phyloP scores from a whole-genome alignment of 306 rosid species.

The Argentina anserina region DNA sequence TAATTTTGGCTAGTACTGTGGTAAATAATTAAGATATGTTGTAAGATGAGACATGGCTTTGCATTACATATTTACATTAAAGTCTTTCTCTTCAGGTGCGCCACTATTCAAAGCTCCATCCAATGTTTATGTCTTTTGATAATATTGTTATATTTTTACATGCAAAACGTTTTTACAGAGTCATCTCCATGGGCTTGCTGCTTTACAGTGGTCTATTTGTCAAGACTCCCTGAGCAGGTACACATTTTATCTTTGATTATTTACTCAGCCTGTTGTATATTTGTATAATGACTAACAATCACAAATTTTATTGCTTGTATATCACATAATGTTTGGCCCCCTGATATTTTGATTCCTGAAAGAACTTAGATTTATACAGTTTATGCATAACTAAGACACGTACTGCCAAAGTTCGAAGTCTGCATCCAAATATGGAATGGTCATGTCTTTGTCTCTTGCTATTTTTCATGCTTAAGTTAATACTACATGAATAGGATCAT shows the following conservation, averaged over 20 bases:
- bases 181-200: conserved; percentile 88
- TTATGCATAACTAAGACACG: background rate
- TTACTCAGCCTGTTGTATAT: background rate
- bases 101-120: background rate
- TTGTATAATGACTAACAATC: background rate
- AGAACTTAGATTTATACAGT: background rate
- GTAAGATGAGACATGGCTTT: background rate
- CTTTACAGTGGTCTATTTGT: conserved; percentile 92
- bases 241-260: conserved; percentile 1
- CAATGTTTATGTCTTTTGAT: background rate
- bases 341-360: background rate
- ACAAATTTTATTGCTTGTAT: background rate
- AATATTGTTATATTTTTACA: background rate
- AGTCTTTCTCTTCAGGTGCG: background rate
- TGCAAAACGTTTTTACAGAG: conserved; percentile 47
- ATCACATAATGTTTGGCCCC: background rate
- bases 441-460: background rate
- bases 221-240: conserved; percentile 83
- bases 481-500: background rate
- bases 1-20: too few relatives aligned
- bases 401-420: background rate
- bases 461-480: background rate
- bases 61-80: background rate
- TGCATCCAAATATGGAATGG: background rate
- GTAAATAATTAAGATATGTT: background rate